Conservation (phyloP, 2,329 filamentous ascomycete species). For the Xylariaceae sp. region DNA sequence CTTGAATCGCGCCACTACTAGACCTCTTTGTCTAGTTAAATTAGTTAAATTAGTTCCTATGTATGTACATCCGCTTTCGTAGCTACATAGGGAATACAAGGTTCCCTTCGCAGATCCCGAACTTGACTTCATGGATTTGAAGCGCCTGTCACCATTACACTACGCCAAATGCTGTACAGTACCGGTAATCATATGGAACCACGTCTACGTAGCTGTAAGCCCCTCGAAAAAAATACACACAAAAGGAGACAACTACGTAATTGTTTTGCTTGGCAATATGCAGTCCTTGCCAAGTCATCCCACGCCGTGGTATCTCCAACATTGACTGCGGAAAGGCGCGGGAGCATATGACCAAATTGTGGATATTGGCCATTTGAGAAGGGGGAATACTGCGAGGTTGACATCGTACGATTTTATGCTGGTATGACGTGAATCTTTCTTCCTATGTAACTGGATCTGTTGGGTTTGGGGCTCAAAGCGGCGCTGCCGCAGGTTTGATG, state of each 20-base stretch:
- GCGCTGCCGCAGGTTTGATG: neutral
- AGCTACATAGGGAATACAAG: conserved; percentile 20
- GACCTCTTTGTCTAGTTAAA: conserved; percentile 10
- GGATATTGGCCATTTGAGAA: conserved; percentile 7
- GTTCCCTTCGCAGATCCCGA: conserved; percentile 22
- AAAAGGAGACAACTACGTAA: conserved; percentile 18
- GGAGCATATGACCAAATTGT: neutral
- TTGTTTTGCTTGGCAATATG: conserved; percentile 18
- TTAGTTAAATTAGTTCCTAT: conserved; percentile 23
- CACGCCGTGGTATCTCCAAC: neutral
- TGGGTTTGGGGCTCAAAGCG: conserved; percentile 1
- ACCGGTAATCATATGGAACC: conserved; percentile 14
- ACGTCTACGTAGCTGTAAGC: conserved; percentile 2
- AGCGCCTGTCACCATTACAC: conserved; percentile 1
- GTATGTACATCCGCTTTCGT: conserved; percentile 20
- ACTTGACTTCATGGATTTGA: conserved; percentile 10
- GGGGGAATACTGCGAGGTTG: conserved; percentile 1
- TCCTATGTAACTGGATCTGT: neutral
- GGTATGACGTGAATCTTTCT: conserved; percentile 24
- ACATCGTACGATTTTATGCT: conserved; percentile 18
- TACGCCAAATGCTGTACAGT: conserved; percentile 6
- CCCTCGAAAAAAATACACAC: neutral
- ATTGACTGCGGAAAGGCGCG: conserved; percentile 2
- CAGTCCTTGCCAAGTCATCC: conserved; percentile 2
- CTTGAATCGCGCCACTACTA: conserved; percentile 21